These are phyloP conservation scores for Davidsoniella neocaledoniae DNA, from an alignment of 2,329 filamentous ascomycete species.

Conservation along the genomic window DNA sequence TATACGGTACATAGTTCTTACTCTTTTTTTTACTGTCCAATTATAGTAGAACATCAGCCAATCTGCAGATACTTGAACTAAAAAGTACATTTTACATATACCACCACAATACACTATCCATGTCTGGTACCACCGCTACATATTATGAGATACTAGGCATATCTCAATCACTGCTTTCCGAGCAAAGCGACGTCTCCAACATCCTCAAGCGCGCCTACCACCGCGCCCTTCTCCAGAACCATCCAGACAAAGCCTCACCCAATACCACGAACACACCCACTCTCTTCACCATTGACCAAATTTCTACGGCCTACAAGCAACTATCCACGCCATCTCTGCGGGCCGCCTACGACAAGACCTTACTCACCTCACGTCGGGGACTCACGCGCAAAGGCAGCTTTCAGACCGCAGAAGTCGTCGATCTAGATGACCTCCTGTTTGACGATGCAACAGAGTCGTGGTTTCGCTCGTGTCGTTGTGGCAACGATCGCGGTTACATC, in stretches of 20 bases:
- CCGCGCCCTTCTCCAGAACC: constrained; percentile 45
- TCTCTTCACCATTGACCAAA: constrained; percentile 43
- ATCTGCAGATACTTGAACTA: neutral
- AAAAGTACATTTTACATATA: neutral
- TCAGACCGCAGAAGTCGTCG: constrained; percentile 45
- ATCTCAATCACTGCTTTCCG: constrained; percentile 29
- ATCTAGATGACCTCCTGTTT: constrained; percentile 46
- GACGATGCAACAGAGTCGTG: constrained; percentile 33
- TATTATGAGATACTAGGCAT: constrained; percentile 46
- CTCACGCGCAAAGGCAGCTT: constrained; percentile 23
- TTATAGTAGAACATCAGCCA: neutral
- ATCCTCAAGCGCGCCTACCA: constrained; percentile 47
- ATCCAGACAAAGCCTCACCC: constrained; percentile 38
- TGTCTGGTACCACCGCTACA: constrained; percentile 23
- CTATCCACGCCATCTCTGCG: constrained; percentile 35
- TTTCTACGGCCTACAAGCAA: constrained; percentile 39
- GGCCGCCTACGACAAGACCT: constrained; percentile 35
- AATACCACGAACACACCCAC: neutral
- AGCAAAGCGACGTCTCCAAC: constrained; percentile 25
- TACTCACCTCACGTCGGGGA: constrained; percentile 21
- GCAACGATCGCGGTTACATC: constrained; percentile 42
- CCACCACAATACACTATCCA: neutral
- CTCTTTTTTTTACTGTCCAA: neutral
- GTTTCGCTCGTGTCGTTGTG: constrained; percentile 45
- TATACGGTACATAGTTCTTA: neutral